These are phyloP conservation scores for Corinectria fuckeliana DNA, from an alignment of 2,329 filamentous ascomycete genomes.

Conservation along the genomic window DNA sequence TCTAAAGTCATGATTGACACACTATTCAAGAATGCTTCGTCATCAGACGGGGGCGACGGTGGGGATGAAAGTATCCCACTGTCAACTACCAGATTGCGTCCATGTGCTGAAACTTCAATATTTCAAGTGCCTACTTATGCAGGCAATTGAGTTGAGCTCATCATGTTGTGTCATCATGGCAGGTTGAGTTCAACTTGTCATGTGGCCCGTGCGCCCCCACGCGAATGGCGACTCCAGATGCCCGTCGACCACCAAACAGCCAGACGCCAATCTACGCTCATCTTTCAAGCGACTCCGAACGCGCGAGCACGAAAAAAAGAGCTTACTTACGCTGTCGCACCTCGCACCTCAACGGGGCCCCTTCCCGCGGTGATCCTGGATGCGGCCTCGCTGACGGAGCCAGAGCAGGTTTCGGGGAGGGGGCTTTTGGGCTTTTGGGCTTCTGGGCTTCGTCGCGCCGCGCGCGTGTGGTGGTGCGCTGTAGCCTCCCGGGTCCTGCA, in stretches of 20 bases:
- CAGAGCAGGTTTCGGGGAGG: conserved; percentile 35
- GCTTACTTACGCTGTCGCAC: conserved; percentile 21
- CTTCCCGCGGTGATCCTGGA: conserved; percentile 26
- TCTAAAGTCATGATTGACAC: too few species aligned
- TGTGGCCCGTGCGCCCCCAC: conserved; percentile 22
- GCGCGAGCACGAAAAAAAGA: background rate
- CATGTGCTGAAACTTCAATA: too few species aligned
- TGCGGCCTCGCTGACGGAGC: conserved; percentile 30
- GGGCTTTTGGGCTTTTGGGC: conserved; percentile 21
- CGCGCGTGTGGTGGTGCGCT: conserved; percentile 28
- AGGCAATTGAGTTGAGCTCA: background rate
- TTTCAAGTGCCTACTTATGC: background rate
- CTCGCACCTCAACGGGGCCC: conserved; percentile 4
- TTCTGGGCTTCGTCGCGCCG: conserved; percentile 22
- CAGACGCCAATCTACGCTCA: background rate
- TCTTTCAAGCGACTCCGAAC: background rate
- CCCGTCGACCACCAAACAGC: conserved; percentile 4
- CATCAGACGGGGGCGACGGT: background rate
- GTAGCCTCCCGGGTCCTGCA: conserved; percentile 5
- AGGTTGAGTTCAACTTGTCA: too few species aligned
- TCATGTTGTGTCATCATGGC: too few species aligned
- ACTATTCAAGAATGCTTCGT: background rate
- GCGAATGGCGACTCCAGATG: conserved; percentile 16
- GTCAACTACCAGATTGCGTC: background rate
- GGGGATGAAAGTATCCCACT: background rate